Evolutionary conservation across 2,329 filamentous ascomycete genomes (phyloP).

Genomic region (Fusarium sterilihyphosum): DNA sequence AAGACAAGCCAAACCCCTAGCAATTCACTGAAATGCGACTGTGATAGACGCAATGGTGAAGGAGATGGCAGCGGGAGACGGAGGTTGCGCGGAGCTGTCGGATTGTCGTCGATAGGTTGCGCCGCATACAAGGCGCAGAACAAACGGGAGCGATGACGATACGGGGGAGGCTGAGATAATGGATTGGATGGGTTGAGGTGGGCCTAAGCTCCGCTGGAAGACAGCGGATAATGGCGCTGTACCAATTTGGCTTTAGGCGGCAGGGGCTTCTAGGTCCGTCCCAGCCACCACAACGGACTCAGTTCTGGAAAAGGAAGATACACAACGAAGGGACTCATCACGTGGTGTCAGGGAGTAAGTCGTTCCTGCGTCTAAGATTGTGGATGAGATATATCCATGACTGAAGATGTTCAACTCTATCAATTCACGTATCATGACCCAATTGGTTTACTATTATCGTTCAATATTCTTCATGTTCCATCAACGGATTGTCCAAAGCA

Average conservation of each 20-base stretch:
- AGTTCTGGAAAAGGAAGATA: background rate
- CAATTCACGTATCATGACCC: background rate
- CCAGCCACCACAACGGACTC: slow-evolving; percentile 13
- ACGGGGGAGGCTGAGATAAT: slow-evolving; percentile 46
- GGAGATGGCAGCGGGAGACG: slow-evolving; percentile 23
- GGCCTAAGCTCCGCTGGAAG: slow-evolving; percentile 25
- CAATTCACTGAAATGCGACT: slow-evolving; percentile 41
- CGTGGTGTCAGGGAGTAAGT: slow-evolving; percentile 15
- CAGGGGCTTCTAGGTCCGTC: slow-evolving; percentile 29
- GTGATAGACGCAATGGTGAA: slow-evolving; percentile 25
- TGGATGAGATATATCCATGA: background rate
- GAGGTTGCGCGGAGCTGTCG: slow-evolving; percentile 23
- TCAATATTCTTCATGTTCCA: background rate
- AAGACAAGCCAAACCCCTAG: slow-evolving; percentile 37
- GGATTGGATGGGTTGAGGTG: slow-evolving; percentile 41
- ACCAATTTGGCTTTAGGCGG: slow-evolving; percentile 33
- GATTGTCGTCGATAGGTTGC: slow-evolving; percentile 39
- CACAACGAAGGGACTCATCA: slow-evolving; percentile 16
- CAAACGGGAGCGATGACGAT: slow-evolving; percentile 42
- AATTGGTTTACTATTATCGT: background rate
- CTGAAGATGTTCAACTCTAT: background rate
- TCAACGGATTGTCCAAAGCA: slow-evolving; percentile 1
- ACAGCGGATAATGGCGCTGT: slow-evolving; percentile 38
- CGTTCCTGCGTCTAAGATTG: background rate
- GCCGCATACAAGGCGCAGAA: slow-evolving; percentile 42